A percentile compares a stretch with the other conserved stretches of the same genome.
These are phyloP conservation scores for Leccinum colubrinum DNA, from an alignment of 1,284 basidiomycete genomes.

Conservation along the genomic window DNA sequence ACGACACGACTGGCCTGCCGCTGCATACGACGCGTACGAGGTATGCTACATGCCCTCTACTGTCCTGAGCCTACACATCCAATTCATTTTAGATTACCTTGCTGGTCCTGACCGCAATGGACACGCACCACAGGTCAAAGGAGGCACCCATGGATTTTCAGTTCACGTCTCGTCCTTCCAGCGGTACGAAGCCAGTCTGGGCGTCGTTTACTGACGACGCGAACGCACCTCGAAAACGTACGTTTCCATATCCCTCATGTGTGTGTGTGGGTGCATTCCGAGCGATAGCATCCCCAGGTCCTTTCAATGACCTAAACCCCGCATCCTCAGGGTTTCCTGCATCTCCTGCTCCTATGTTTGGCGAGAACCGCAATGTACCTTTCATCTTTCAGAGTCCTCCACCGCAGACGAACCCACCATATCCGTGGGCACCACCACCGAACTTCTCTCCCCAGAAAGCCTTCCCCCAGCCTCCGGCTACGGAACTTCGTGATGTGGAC, in stretches of 20 bases:
- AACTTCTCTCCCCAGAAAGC: slow-evolving; percentile 57
- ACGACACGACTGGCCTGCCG: slow-evolving; percentile 4
- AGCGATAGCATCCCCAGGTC: slow-evolving; percentile 40
- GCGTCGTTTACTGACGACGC: slow-evolving; percentile 40
- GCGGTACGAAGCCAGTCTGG: slow-evolving; percentile 57
- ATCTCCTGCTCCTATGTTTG: slow-evolving; percentile 53
- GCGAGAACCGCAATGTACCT: slow-evolving; percentile 59
- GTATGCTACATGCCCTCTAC: slow-evolving; percentile 9
- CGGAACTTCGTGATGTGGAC: slow-evolving; percentile 62
- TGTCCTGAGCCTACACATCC: background rate
- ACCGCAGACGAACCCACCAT: slow-evolving; percentile 44
- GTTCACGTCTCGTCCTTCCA: slow-evolving; percentile 54
- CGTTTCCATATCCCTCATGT: slow-evolving; percentile 33
- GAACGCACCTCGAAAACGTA: slow-evolving; percentile 65
- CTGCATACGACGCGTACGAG: slow-evolving; percentile 13
- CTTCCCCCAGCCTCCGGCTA: slow-evolving; percentile 44
- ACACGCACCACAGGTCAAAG: slow-evolving; percentile 47
- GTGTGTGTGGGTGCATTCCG: slow-evolving; percentile 3
- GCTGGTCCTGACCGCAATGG: slow-evolving; percentile 19
- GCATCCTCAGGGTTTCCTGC: slow-evolving; percentile 43
- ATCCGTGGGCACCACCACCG: slow-evolving; percentile 63
- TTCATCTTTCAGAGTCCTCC: slow-evolving; percentile 65
- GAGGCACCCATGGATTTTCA: slow-evolving; percentile 84
- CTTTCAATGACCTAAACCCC: slow-evolving; percentile 50
- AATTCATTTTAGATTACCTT: background rate